These are phyloP conservation scores for Nicotiana rustica DNA, from an alignment of 305 asterid species.

Conservation along the genomic window DNA sequence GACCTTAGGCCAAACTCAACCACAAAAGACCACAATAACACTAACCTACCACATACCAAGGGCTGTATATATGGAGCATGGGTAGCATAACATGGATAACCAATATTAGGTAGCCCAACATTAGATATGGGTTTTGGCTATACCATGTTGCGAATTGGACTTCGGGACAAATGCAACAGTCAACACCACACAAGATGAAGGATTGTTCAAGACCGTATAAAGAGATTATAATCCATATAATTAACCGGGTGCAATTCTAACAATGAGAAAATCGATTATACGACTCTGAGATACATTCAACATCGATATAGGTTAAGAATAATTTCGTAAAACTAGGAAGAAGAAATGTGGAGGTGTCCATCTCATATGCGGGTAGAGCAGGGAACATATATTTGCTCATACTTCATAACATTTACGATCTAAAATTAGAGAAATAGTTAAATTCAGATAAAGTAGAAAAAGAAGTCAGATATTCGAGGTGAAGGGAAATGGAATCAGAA, in stretches of 20 bases:
- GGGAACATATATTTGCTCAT: constrained; percentile 4
- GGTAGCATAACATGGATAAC: no score
- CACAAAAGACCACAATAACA: no score
- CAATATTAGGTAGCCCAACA: background rate
- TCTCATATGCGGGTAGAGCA: constrained; percentile 31
- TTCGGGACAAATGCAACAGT: background rate
- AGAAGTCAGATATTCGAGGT: background rate
- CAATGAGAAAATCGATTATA: background rate
- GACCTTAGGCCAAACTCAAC: background rate
- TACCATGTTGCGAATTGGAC: constrained; percentile 6
- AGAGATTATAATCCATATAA: background rate
- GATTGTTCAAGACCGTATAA: background rate
- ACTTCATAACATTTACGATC: background rate
- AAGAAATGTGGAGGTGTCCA: background rate
- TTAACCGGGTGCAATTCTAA: background rate
- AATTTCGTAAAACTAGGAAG: background rate
- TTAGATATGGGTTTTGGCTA: background rate
- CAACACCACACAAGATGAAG: background rate
- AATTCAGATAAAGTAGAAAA: background rate
- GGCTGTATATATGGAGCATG: no score
- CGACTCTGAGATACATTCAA: background rate
- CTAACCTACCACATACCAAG: no score
- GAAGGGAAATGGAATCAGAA: constrained; percentile 29
- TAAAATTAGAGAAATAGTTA: constrained; percentile 10
- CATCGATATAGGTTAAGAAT: constrained; percentile 1